Evolutionary conservation across 139 green algal species (phyloP), one percentile per base, ranked within the genome.

Genomic region (Closterium sp.): DNA sequence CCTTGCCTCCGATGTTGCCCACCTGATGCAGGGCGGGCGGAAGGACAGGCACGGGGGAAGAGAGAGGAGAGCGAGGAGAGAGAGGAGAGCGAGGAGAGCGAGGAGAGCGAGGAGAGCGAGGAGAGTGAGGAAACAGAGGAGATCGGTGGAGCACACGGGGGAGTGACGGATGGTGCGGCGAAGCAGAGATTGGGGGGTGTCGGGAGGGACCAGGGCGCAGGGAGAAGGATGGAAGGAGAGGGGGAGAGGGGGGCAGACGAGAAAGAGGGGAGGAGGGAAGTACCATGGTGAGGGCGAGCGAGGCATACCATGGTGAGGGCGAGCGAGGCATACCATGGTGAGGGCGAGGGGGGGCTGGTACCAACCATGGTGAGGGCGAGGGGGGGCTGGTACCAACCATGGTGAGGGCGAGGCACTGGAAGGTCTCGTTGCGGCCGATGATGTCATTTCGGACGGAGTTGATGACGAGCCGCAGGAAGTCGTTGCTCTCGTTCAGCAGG

Each of bases 401-500:
- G 85, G 96, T 96, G 25, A 99, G 96, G 1, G 96, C 97, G 69
- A 99, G 95, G 91, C 96, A 98, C 95, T 99, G 97, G 94, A 98
- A 98, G 31, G 96, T 96, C 93, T 99, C 98, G 93, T 99, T 98
- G 23, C 96, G 92, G 88, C 95, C 97, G 64, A 97, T 97, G 34
- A 99, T 95, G 94, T 99, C 98, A 87, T 97, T 97, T 25, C 97
- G 95, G 34, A 99, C 96, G 31, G 94, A 97, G 93, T 99, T 99
- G 95, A 99, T 99, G 66, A 98, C 95, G 28, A 99, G 96, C 3
- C 98, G 95, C 33, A 99, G 91, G 89, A 99, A 99, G 92, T 99
- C 97, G 92, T 99, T 96, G 87, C 97, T 97, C 97, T 99, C 93
- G 85, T 95, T 95, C 34, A 94, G 84, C 35, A 94, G 86, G 21